Base-by-base conservation (phyloP, 495 filamentous ascomycete genomes). In the Tuber aestivum region DNA sequence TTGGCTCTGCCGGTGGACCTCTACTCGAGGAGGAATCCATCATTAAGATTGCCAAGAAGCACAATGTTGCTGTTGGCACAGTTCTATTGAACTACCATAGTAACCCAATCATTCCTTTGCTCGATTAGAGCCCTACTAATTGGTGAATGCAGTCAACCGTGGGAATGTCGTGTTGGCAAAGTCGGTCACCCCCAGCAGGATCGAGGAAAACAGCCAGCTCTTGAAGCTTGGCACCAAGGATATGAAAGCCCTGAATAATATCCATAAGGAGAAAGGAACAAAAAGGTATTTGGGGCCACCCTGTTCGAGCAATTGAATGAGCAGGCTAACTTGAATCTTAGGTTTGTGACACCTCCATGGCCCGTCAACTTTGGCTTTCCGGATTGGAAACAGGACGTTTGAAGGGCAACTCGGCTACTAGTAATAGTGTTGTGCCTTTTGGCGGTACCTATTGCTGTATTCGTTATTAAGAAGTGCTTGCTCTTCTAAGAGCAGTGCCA, bases 131-230 rank as follows among this genome's bases (percentile, higher is more conserved):
- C 45, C 5, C 23, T 77, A 42, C 76, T 80, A 0, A 72, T 41
- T 69, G 16, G 70, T 68, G 48, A 68, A 14, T 5, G 23, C 16
- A 74, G 83, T 82, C 44, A 84, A 84, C 75, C 75, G 83, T 32
- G 84, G 84, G 48, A 77, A 77, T 65, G 79, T 81, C 44, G 83
- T 84, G 23, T 71, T 85, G 68, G 83, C 83, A 41, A 85, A 85
- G 80, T 85, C 84, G 20, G 74, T 81, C 65, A 83, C 73, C 3
- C 79, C 77, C 41, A 82, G 50, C 42, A 83, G 83, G 69, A 82
- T 84, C 61, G 78, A 79, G 72, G 78, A 80, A 70, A 85, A 85
- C 72, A 74, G 76, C 38, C 72, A 80, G 41, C 50, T 84, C 44
- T 77, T 83, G 27, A 70, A 80, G 74, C 79, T 85, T 6, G 80